These are phyloP conservation scores for Phytopythium kandeliae DNA, from an alignment of 352 stramenopile genomes.

Conservation along the genomic window DNA sequence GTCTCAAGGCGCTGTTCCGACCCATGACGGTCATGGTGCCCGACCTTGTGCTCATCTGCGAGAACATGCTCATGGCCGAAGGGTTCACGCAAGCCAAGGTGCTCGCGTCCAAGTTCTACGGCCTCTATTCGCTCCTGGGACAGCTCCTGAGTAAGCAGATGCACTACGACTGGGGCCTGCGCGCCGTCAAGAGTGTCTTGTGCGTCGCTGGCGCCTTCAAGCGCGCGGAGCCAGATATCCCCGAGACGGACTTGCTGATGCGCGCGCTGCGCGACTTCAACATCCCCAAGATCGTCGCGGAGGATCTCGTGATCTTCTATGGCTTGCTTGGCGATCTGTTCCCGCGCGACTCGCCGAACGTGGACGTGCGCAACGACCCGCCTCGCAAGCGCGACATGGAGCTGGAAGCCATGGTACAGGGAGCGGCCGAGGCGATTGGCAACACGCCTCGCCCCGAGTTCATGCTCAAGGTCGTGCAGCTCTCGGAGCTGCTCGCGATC, in stretches of 20 bases:
- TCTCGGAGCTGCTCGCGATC: slow-evolving; percentile 93
- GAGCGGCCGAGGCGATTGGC: slow-evolving; percentile 68
- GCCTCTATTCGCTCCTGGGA: slow-evolving; percentile 91
- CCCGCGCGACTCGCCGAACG: slow-evolving; percentile 78
- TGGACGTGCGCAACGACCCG: slow-evolving; percentile 88
- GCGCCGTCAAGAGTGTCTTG: slow-evolving; percentile 93
- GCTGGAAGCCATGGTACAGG: slow-evolving; percentile 89
- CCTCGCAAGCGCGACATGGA: slow-evolving; percentile 90
- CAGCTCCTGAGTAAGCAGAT: slow-evolving; percentile 93
- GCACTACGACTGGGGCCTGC: slow-evolving; percentile 95
- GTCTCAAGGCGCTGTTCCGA: slow-evolving; percentile 93
- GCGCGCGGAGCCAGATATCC: slow-evolving; percentile 89
- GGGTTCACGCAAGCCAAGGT: slow-evolving; percentile 94
- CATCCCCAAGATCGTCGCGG: slow-evolving; percentile 94
- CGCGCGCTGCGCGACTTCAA: slow-evolving; percentile 96
- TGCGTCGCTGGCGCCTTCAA: slow-evolving; percentile 94
- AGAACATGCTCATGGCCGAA: slow-evolving; percentile 97
- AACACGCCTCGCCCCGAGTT: slow-evolving; percentile 81
- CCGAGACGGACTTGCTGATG: slow-evolving; percentile 94
- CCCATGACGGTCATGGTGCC: slow-evolving; percentile 97
- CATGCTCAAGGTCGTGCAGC: slow-evolving; percentile 94
- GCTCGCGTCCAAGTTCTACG: slow-evolving; percentile 95
- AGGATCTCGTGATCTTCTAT: slow-evolving; percentile 95
- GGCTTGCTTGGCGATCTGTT: slow-evolving; percentile 94
- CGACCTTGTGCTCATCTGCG: slow-evolving; percentile 94